Conservation (phyloP, 2,329 filamentous ascomycete species). For the Xylariales sp. region DNA sequence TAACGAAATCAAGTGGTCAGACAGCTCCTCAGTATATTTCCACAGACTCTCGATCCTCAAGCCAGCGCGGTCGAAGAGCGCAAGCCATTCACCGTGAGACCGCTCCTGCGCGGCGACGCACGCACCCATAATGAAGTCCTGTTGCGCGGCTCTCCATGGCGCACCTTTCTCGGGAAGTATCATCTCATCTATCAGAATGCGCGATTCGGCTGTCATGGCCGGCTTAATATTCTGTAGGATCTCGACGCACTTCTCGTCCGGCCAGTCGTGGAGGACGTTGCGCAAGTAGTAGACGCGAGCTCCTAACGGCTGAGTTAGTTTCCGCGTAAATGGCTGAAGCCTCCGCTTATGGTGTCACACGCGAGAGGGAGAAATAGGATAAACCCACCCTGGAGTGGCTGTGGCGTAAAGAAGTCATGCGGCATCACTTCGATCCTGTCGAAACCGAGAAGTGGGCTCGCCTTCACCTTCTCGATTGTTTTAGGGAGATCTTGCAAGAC, state of each 20-base stretch:
- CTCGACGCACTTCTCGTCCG: conserved; percentile 35
- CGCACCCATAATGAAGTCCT: conserved; percentile 41
- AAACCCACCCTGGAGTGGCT: conserved; percentile 35
- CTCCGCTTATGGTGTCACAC: neutral
- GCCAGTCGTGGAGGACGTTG: conserved; percentile 42
- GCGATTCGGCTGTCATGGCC: conserved; percentile 38
- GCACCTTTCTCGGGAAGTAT: conserved; percentile 36
- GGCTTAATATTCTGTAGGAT: conserved; percentile 39
- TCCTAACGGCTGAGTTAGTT: conserved; percentile 23
- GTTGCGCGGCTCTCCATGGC: conserved; percentile 36
- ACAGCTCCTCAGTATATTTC: conserved; percentile 40
- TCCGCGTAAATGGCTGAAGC: neutral
- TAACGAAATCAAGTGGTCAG: conserved; percentile 31
- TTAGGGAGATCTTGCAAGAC: conserved; percentile 40
- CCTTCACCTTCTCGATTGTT: conserved; percentile 34
- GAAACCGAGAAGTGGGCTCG: conserved; percentile 40
- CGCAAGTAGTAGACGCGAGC: conserved; percentile 42
- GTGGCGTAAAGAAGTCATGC: conserved; percentile 41
- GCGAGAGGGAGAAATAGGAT: neutral
- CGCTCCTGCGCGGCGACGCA: conserved; percentile 37
- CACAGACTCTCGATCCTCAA: conserved; percentile 32
- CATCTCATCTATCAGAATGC: conserved; percentile 42
- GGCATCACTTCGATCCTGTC: conserved; percentile 34
- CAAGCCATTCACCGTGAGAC: conserved; percentile 36
- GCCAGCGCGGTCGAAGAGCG: conserved; percentile 35